Base-by-base conservation (phyloP, 495 filamentous ascomycete genomes). In the Penicillium steckii region DNA sequence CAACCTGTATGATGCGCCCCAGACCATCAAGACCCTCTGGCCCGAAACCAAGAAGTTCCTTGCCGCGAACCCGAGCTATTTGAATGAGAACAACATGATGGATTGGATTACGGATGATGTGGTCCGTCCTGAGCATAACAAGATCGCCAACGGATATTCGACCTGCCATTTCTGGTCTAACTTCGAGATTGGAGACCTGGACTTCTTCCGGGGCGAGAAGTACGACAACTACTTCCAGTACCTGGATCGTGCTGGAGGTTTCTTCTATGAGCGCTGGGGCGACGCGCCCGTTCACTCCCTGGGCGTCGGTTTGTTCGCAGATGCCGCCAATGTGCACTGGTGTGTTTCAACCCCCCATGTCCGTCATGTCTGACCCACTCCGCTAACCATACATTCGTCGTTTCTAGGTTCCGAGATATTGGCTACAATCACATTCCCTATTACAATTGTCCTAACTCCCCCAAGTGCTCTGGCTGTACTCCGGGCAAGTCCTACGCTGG, bases 91-190 rank as follows among this genome's bases (percentile, higher is more conserved):
- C 70, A 95, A 89, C 67, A 91, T 95, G 63, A 80, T 88, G 76
- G 72, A 78, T 13, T 99, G 94, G 93, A 67, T 99, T 59, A 86
- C 83, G 13, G 94, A 99, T 62, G 82, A 80, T 32, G 67, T 77
- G 37, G 79, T 83, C 45, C 81, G 95, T 42, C 94, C 95, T 7
- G 80, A 90, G 15, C 89, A 96, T 69, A 89, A 87, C 59, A 54
- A 73, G 17, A 81, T 84, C 43, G 92, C 90, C 25, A 85, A 94
- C 52, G 94, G 94, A 30, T 98, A 97, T 77, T 94, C 89, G 9
- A 98, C 95, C n/a, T 99, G 95, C 69, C 95, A 99, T 72, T 99
- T 99, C 78, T 99, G 95, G 95, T 91, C 85, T 52, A 99, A 99
- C 73, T 99, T 99, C 63, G 95, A 99, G 73, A 95, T 99, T 59